Evolutionary conservation across 306 rosid genomes (phyloP).

Genomic region (Albizia julibrissin): DNA sequence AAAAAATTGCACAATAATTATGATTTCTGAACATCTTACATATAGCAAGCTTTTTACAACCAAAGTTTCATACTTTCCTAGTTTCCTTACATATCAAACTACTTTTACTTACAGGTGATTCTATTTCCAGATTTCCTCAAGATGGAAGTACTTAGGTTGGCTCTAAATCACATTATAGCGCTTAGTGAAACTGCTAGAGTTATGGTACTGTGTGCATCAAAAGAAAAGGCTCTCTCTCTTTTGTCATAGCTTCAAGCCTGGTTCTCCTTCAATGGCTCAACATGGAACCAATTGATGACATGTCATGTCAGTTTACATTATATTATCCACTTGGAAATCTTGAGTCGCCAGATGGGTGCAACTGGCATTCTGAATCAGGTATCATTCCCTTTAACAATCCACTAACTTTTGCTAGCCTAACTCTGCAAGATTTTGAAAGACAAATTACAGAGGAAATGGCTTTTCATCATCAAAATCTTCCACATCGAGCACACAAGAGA

Average conservation of each 20-base stretch:
- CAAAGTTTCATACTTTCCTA: background rate
- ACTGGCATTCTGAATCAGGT: background rate
- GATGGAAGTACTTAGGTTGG: background rate
- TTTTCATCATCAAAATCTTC: constrained; percentile 44
- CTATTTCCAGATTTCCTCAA: constrained; percentile 1
- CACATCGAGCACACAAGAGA: constrained; percentile 62
- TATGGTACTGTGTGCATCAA: background rate
- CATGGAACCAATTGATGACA: background rate
- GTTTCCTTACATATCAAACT: background rate
- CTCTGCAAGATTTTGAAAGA: background rate
- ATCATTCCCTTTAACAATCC: background rate
- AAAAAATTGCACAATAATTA: background rate
- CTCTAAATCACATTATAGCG: background rate
- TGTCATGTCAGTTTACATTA: background rate
- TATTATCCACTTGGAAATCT: background rate
- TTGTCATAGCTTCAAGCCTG: background rate
- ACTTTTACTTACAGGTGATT: constrained; percentile 14
- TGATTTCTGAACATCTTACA: background rate
- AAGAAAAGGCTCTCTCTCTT: background rate
- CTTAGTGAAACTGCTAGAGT: background rate
- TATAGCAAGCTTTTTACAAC: background rate
- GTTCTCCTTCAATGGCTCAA: constrained; percentile 5
- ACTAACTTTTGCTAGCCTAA: constrained; percentile 4
- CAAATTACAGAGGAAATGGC: constrained; percentile 26
- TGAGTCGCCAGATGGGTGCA: background rate